Percentiles rank a stretch among this genome's conserved stretches.
These are phyloP conservation scores for Alliaria petiolata DNA, from an alignment of 345 rosid genomes.

Conservation along the genomic window DNA sequence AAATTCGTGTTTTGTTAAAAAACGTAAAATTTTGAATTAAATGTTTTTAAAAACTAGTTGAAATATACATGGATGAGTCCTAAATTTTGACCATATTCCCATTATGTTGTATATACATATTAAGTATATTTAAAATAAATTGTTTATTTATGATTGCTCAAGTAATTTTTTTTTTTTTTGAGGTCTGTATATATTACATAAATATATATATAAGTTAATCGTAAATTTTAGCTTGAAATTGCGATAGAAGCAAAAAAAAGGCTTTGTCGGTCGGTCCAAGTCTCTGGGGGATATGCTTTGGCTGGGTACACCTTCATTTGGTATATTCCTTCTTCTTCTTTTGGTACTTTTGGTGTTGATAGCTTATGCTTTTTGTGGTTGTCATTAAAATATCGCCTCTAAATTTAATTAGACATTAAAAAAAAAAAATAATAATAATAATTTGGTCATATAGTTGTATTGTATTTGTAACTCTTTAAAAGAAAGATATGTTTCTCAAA, in stretches of 20 bases:
- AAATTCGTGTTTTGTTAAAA: constrained; percentile 56
- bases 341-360: background rate
- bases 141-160: background rate
- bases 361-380: constrained; percentile 15
- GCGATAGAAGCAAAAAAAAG: background rate
- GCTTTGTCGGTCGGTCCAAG: constrained; percentile 4
- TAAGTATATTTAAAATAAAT: background rate
- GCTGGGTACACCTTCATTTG: constrained; percentile 9
- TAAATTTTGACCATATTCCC: background rate
- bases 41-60: background rate
- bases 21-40: constrained; percentile 26
- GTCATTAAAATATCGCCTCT: background rate
- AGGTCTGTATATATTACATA: no score
- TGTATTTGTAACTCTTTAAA: no score
- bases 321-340: constrained; percentile 18
- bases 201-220: background rate
- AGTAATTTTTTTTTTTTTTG: background rate
- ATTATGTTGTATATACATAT: background rate
- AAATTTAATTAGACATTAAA: background rate
- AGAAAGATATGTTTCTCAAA: background rate
- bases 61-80: no score
- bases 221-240: background rate
- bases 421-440: no score
- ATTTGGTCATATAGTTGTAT: no score
- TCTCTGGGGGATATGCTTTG: constrained; percentile 26